A percentile compares a stretch with the other conserved stretches of the same genome.
Conservation (phyloP, 2,329 filamentous ascomycete species). For the Colletotrichum tamarilloi region DNA sequence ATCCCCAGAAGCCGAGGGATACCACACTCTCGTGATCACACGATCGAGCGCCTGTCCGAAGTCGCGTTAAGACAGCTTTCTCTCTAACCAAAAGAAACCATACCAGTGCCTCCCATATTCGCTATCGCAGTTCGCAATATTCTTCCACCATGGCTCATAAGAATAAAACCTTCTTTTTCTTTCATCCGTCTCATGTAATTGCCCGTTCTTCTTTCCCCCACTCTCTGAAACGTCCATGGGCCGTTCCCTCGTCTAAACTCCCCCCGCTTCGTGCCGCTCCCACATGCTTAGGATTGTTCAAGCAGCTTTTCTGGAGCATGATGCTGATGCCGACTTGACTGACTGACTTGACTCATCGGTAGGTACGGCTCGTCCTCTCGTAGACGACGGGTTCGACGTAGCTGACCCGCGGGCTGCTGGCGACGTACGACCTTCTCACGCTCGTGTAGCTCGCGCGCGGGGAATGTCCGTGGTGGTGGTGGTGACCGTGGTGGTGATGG, state of each 20-base stretch:
- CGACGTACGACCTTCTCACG: slow-evolving; percentile 50
- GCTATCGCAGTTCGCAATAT: neutral
- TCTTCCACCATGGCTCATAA: neutral
- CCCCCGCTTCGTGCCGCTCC: slow-evolving; percentile 8
- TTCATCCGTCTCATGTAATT: neutral
- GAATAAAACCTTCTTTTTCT: neutral
- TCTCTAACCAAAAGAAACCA: neutral
- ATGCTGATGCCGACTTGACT: neutral
- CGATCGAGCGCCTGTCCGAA: neutral
- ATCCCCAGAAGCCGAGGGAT: neutral
- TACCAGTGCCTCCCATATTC: neutral
- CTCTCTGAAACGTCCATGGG: slow-evolving; percentile 10
- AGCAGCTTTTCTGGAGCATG: too few relatives aligned
- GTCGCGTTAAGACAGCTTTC: neutral
- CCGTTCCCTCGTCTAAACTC: slow-evolving; percentile 3
- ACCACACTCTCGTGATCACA: neutral
- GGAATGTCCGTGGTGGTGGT: slow-evolving; percentile 48
- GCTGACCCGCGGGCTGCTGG: slow-evolving; percentile 55
- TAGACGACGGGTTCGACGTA: slow-evolving; percentile 50
- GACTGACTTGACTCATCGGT: slow-evolving; percentile 38
- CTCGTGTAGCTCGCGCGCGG: slow-evolving; percentile 57
- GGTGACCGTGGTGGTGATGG: slow-evolving; percentile 47
- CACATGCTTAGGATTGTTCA: neutral
- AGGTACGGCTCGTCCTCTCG: slow-evolving; percentile 50
- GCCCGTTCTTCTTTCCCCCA: neutral